Evolutionary conservation across 1,284 basidiomycete species (phyloP).

Genomic region (Cutaneotrichosporon cutaneum): DNA sequence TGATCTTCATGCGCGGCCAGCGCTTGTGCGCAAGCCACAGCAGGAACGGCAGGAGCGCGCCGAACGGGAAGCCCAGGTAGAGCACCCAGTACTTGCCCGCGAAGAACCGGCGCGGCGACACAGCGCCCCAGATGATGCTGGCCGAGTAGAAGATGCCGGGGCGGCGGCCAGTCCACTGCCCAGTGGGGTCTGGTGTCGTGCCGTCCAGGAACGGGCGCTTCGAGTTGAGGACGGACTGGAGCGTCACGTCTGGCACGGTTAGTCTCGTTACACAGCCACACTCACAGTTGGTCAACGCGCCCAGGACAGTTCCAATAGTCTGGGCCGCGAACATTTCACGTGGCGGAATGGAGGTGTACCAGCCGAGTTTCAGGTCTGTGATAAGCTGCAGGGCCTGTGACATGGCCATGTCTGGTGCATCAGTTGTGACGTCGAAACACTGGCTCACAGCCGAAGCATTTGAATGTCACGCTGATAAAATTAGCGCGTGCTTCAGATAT

Average conservation of each 20-base stretch:
- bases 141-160: constrained; percentile 53
- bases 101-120: constrained; percentile 56
- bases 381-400: constrained; percentile 53
- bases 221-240: constrained; percentile 50
- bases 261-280: background rate
- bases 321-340: constrained; percentile 57
- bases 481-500: constrained; percentile 2
- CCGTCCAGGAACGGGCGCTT: constrained; percentile 52
- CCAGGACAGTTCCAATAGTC: constrained; percentile 55
- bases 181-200: constrained; percentile 54
- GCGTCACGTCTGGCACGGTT: constrained; percentile 47
- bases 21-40: constrained; percentile 54
- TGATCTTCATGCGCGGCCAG: constrained; percentile 45
- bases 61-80: constrained; percentile 55
- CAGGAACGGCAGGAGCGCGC: constrained; percentile 51
- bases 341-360: constrained; percentile 51
- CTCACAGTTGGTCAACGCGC: constrained; percentile 54
- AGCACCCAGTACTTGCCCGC: constrained; percentile 53
- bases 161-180: constrained; percentile 52
- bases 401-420: constrained; percentile 53
- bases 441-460: constrained; percentile 49
- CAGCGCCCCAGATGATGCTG: constrained; percentile 54
- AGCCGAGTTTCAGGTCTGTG: constrained; percentile 55
- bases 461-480: constrained; percentile 51
- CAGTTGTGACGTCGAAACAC: constrained; percentile 15